phyloP scores from a whole-genome alignment of 495 filamentous ascomycete species.

The Amorphotheca resinae region DNA sequence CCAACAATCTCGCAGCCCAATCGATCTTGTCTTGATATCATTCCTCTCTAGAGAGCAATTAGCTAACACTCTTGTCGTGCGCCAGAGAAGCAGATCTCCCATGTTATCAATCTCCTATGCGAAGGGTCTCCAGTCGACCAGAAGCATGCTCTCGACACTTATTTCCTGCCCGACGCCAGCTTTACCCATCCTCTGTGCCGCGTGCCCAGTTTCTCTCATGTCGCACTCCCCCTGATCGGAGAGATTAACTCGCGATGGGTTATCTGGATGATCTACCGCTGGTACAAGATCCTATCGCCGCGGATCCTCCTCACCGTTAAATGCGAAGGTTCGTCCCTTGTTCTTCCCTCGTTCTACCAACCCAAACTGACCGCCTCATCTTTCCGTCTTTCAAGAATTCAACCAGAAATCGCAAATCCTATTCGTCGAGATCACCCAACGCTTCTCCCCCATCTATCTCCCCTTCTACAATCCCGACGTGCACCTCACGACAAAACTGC shows the following conservation, averaged over 20 bases:
- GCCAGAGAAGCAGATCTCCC: constrained; percentile 35
- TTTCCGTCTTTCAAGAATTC: constrained; percentile 40
- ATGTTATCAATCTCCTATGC: constrained; percentile 53
- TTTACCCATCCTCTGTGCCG: constrained; percentile 77
- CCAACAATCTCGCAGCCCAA: too few species aligned
- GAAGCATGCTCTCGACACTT: constrained; percentile 45
- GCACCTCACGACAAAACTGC: constrained; percentile 59
- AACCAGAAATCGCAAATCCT: constrained; percentile 50
- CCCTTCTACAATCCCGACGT: constrained; percentile 59
- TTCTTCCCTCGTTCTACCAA: not conserved
- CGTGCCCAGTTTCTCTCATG: constrained; percentile 42
- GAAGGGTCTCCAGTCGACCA: constrained; percentile 53
- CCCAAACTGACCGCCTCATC: constrained; percentile 3
- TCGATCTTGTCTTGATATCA: too few species aligned
- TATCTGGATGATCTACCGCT: constrained; percentile 61
- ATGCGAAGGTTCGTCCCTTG: constrained; percentile 43
- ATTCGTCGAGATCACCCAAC: constrained; percentile 58
- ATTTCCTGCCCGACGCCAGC: constrained; percentile 54
- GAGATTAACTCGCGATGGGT: constrained; percentile 43
- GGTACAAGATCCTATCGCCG: constrained; percentile 78
- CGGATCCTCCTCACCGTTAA: constrained; percentile 56
- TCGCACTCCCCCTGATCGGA: constrained; percentile 31
- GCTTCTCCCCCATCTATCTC: constrained; percentile 65
- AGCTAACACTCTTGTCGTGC: not conserved
- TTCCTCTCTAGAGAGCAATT: not conserved